phyloP scores from a whole-genome alignment of 2,329 filamentous ascomycete genomes.

The Lasiodiplodia sp. region DNA sequence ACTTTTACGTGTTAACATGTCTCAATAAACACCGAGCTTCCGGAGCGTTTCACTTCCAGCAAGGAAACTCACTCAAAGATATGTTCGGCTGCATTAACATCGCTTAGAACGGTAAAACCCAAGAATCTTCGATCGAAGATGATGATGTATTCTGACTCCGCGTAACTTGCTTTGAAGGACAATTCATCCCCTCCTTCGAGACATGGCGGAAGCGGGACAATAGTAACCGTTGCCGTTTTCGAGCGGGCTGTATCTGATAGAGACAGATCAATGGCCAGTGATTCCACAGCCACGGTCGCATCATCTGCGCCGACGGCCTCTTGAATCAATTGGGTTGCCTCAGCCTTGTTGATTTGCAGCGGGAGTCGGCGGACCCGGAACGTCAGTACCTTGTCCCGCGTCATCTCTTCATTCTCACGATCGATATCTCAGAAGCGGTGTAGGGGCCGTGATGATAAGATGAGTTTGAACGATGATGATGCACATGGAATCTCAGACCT shows the following conservation, averaged over 20 bases:
- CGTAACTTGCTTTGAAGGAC: not conserved
- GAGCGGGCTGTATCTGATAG: not conserved
- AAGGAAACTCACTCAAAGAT: not conserved
- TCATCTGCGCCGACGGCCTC: not conserved
- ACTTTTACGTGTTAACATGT: not conserved
- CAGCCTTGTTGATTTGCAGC: not conserved
- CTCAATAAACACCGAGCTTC: not conserved
- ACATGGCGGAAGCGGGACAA: not conserved
- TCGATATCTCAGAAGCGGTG: too few species aligned
- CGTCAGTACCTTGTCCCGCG: not conserved
- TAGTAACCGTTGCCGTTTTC: not conserved
- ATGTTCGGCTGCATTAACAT: not conserved
- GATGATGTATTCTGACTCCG: not conserved
- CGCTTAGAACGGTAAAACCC: not conserved
- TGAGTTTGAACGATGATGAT: too few species aligned
- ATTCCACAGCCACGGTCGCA: not conserved
- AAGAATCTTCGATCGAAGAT: not conserved
- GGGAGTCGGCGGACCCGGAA: conserved; percentile 4
- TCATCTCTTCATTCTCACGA: not conserved
- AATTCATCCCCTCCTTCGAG: not conserved
- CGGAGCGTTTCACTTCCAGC: too few species aligned
- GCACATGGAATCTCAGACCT: too few species aligned
- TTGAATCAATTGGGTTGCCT: not conserved
- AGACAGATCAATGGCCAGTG: not conserved
- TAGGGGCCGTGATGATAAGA: too few species aligned